Percentiles rank a stretch among this genome's conserved stretches.
Conservation (phyloP, 768 basidiomycete species). For the Kwoniella pini region DNA sequence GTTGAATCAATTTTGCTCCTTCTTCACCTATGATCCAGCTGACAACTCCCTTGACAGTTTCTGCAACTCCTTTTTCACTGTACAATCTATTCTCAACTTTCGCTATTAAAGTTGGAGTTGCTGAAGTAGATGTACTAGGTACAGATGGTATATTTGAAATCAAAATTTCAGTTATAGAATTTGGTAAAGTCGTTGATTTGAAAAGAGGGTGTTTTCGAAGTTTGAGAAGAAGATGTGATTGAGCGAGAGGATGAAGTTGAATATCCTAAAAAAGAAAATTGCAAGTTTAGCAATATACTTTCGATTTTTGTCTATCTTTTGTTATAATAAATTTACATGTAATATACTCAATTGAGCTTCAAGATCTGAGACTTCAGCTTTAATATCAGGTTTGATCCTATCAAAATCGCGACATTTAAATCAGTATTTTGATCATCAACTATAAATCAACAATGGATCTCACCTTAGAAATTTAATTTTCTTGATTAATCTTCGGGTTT, state of each 20-base stretch:
- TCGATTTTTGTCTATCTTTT: neutral
- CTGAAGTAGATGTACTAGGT: slow-evolving; percentile 18
- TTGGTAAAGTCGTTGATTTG: slow-evolving; percentile 40
- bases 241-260: slow-evolving; percentile 64
- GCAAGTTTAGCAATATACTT: too few relatives aligned
- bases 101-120: slow-evolving; percentile 46
- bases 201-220: slow-evolving; percentile 71
- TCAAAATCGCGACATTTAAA: neutral
- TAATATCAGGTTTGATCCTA: slow-evolving; percentile 42
- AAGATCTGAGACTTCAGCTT: slow-evolving; percentile 58
- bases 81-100: slow-evolving; percentile 73
- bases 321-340: slow-evolving; percentile 61
- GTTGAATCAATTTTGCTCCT: slow-evolving; percentile 31
- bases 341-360: slow-evolving; percentile 66
- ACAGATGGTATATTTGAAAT: neutral
- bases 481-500: slow-evolving; percentile 80
- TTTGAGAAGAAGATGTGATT: slow-evolving; percentile 69
- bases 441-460: too few relatives aligned
- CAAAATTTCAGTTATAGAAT: slow-evolving; percentile 14
- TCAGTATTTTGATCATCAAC: too few relatives aligned
- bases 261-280: slow-evolving; percentile 58
- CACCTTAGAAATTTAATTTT: slow-evolving; percentile 71
- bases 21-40: slow-evolving; percentile 57
- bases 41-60: slow-evolving; percentile 62
- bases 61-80: slow-evolving; percentile 73